phyloP scores from a whole-genome alignment of 148 eudicot genomes.

The Rhododendron henanense region DNA sequence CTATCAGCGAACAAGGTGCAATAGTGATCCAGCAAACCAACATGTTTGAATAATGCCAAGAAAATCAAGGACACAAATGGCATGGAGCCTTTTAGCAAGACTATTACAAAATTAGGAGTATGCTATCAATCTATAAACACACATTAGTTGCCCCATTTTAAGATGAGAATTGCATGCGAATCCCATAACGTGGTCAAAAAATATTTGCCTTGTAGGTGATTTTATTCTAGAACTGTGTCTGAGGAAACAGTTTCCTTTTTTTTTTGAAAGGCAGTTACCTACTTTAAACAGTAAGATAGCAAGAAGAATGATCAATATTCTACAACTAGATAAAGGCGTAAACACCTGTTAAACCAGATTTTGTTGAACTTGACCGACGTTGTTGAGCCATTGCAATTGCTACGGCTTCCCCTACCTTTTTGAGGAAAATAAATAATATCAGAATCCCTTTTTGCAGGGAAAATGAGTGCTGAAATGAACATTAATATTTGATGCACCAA shows the following conservation, averaged over 20 bases:
- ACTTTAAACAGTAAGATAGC: background rate
- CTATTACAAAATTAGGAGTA: background rate
- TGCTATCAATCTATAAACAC: background rate
- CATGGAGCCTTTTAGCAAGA: background rate
- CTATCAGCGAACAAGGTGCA: constrained; percentile 7
- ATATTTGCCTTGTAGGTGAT: background rate
- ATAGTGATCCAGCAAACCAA: background rate
- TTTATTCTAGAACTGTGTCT: background rate
- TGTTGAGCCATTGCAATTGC: constrained; percentile 67
- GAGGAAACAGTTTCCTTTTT: background rate
- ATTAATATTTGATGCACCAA: background rate
- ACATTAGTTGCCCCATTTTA: background rate
- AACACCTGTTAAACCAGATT: constrained; percentile 43
- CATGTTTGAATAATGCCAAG: background rate
- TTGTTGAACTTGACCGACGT: constrained; percentile 45
- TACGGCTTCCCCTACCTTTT: constrained; percentile 80
- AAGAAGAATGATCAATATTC: background rate
- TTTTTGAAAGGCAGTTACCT: background rate
- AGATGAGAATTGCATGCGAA: background rate
- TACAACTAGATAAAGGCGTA: constrained; percentile 3
- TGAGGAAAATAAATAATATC: constrained; percentile 16
- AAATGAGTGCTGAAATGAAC: background rate
- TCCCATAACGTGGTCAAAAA: background rate
- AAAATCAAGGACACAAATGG: background rate
- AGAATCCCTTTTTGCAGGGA: background rate